Evolutionary conservation across 495 filamentous ascomycete genomes (phyloP), one percentile per base, ranked within the genome.

Genomic region (Hypomontagnella monticulosa): DNA sequence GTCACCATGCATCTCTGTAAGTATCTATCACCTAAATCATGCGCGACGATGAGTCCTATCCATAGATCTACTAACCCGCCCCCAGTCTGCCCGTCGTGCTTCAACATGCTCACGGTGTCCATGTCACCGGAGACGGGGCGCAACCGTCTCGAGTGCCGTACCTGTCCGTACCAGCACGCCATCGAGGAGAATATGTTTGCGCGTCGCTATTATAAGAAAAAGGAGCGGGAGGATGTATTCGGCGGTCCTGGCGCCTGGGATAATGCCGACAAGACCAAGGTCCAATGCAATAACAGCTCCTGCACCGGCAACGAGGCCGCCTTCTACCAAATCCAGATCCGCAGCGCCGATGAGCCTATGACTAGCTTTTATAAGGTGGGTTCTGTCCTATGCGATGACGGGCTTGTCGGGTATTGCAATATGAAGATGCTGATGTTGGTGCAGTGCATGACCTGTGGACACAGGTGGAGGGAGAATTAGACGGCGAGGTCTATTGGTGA

Each of bases 331-430:
- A 87, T 97, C 69, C 95, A 99, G 84, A 98, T 97, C 79, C 88
- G 95, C 58, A 96, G 92, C 80, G 95, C 96, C 38, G 95, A 99
- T 79, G 95, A 99, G 83, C 95, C 95, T 51, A 97, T 97, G 93
- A 99, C 95, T 46, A 91, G 85, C 38, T 98, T 99, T 77, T 93
- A 89, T 75, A 93, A 91, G 90, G 92, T 93, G 65, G 51, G 82
- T 57, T n/a, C 10, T 37, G 4, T 52, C 15, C 2, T 23, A n/a
- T 43, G n/a, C 30, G 6, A 34, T 2, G n/a, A 27, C 48, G 16
- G 14, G 4, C 41, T 40, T 11, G 11, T 19, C 49, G 36, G 34
- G 27, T 44, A 18, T 8, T 27, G 6, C 5, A 19, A 19, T 6
- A 1, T 20, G 37, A 32, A 41, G 32, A 36, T 50, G 68, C 68